Evolutionary conservation across 257 asterid species (phyloP), one percentile per base, ranked within the genome.

Genomic region (Leonotis leonurus): DNA sequence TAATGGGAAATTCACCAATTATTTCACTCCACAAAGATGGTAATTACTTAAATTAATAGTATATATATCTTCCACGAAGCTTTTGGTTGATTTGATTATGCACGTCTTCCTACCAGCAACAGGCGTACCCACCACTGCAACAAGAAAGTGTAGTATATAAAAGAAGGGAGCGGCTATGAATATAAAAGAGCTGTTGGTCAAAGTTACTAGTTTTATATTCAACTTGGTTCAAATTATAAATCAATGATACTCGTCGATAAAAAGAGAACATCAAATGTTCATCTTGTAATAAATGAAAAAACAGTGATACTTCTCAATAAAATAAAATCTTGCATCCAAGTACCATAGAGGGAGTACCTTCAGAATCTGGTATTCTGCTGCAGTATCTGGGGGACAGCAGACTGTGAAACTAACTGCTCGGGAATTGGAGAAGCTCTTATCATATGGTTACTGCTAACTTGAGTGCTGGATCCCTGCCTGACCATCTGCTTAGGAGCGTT

Each of bases 361-460:
- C 81, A 87, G 77, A 82, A 84, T 73, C 88, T 77, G 64, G 75
- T 82, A 8, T 77, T 74, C 54, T 81, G 96, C 77, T 83, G 93
- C 78, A 83, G 73, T 82, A 80, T 83, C 62, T 80, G 90, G 53
- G 96, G 85, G 52, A 75, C 75, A 50, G 75, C 73, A 62, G 95
- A 57, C 65, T 84, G 92, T 54, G 85, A 77, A 62, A 67, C 83
- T 77, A 88, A 78, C 73, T 84, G 93, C 67, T 84, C 98, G 10
- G 98, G 80, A 76, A 86, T 85, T 63, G 94, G 82, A 50, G 86
- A 83, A 59, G 95, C 76, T 65, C 85, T 82, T 36, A 83, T 68
- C 72, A 77, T 75, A 70, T 81, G 86, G 74, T 71, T 79, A 41
- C 62, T 74, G 63, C 84, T 85, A 70, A 71, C 76, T 54, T 77